Base-by-base conservation (phyloP, 495 filamentous ascomycete genomes). In the Talaromyces adpressus region DNA sequence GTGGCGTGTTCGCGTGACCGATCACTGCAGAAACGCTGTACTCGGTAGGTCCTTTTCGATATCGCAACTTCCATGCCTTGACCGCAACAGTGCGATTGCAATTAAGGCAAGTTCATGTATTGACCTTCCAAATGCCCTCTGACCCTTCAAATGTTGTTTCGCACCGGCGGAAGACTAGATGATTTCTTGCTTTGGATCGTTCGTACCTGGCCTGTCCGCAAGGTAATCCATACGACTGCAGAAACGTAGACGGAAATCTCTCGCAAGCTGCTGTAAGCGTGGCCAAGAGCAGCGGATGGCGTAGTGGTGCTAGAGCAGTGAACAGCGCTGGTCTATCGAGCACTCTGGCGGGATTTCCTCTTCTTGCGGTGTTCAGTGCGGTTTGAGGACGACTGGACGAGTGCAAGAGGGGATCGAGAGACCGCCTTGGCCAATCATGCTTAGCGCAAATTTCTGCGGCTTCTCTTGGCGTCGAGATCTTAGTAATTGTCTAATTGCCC, bases 81-180 rank as follows among this genome's bases (percentile, higher is more conserved):
- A 64, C 62, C 56, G 62, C 62, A 60, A 64, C 57, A 29, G 12
- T 32, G 14, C 16, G 41, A 34, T 52, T 60, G 62, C 62, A 56
- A 52, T 64, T 39, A 49, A 41, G 36, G 52, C 52, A 63, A 30
- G 25, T 11, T 49, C 8, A 49, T 54, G 23, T 52, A 54, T 12
- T 5, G 20, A 25, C 7, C 51, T 27, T 54, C 51, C 18, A 54
- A 29, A 54, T 54, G 11, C 25, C 12, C 22, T 54, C 51, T 54
- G 23, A 29, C 4, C 2, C 7, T 54, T 27, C 9, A n/a, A 12
- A 14, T 11, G 25, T 23, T 23, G 51, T 14, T 23, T 54, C 12
- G 20, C 23, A 9, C 51, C 20, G 23, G 20, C 51, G 22, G 12
- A 54, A 54, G 25, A 29, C 51, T 54, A 23, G 51, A 0, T 29